These are phyloP conservation scores for Umbellularia californica DNA, from an alignment of 164 flowering plant species.

Conservation along the genomic window DNA sequence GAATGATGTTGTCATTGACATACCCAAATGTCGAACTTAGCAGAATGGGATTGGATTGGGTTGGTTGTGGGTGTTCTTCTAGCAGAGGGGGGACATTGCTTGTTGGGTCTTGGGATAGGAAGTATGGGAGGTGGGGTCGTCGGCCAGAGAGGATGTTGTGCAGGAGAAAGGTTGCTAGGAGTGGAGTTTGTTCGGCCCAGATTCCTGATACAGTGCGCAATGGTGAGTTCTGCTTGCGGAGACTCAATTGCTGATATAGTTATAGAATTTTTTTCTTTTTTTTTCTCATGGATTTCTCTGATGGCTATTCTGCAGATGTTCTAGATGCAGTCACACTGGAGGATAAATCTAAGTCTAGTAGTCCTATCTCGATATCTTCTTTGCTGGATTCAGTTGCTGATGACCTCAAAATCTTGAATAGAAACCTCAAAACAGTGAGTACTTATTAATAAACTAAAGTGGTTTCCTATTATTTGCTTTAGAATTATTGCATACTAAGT, in stretches of 20 bases:
- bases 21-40: conserved; percentile 50
- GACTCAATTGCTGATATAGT: background rate
- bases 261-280: background rate
- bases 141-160: conserved; percentile 25
- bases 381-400: conserved; percentile 80
- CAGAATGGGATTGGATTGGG: conserved; percentile 38
- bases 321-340: conserved; percentile 41
- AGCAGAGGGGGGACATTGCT: conserved; percentile 23
- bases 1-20: conserved; percentile 61
- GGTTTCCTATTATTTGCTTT: background rate
- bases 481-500: background rate
- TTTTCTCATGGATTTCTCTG: background rate
- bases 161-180: conserved; percentile 18
- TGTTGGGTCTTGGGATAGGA: conserved; percentile 24
- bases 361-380: conserved; percentile 44
- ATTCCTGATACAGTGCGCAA: conserved; percentile 41
- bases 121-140: conserved; percentile 19
- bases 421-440: conserved; percentile 77
- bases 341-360: conserved; percentile 29
- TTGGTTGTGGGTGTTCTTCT: conserved; percentile 53
- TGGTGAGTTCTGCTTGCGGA: conserved; percentile 32
- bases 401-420: conserved; percentile 65
- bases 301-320: conserved; percentile 33
- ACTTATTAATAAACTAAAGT: background rate
- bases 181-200: conserved; percentile 41